A percentile compares a stretch with the other conserved stretches of the same genome.
phyloP scores from a whole-genome alignment of 2,329 filamentous ascomycete genomes.

The Phyllosticta paracitricarpa region DNA sequence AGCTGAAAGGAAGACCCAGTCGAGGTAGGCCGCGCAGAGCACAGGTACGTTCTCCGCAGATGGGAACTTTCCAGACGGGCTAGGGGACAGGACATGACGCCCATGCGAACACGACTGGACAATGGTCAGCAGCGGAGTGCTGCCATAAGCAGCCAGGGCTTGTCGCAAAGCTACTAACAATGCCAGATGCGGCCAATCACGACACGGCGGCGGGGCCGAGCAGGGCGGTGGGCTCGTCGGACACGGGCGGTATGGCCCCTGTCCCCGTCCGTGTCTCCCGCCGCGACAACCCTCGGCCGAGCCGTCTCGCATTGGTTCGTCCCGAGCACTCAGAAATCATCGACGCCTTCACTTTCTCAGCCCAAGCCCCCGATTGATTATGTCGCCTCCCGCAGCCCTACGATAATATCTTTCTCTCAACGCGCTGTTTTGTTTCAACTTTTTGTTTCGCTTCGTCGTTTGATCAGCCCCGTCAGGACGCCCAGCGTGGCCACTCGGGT shows the following conservation, averaged over 20 bases:
- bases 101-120: background rate
- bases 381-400: background rate
- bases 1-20: background rate
- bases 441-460: background rate
- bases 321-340: background rate
- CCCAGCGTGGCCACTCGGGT: background rate
- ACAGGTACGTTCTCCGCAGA: background rate
- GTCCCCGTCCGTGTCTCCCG: background rate
- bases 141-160: background rate
- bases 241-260: background rate
- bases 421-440: background rate
- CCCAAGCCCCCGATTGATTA: background rate
- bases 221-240: background rate
- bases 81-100: background rate
- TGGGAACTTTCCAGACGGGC: background rate
- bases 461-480: background rate
- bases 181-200: background rate
- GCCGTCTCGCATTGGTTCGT: background rate
- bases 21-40: background rate
- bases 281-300: background rate
- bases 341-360: background rate
- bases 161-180: background rate
- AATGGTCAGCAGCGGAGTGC: background rate
- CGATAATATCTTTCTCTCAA: background rate
- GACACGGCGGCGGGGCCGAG: background rate